Conservation (phyloP, 1,284 basidiomycete species). For the Cerrena zonata region DNA sequence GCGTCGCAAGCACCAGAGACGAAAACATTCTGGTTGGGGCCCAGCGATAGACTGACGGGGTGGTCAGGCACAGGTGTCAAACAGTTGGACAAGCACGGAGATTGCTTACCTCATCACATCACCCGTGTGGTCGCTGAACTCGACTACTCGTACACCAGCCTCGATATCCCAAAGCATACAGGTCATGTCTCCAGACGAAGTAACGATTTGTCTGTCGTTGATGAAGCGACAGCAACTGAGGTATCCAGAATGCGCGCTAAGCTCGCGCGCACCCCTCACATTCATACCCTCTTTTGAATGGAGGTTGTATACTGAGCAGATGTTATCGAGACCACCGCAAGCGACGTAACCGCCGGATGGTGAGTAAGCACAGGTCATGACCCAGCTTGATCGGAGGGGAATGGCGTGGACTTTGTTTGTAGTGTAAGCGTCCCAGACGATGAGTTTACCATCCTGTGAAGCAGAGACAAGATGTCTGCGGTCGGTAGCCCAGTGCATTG, state of each 20-base stretch:
- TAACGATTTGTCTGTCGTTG: conserved; percentile 96
- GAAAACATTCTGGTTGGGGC: conserved; percentile 91
- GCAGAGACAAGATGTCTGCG: conserved; percentile 95
- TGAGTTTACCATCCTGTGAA: conserved; percentile 97
- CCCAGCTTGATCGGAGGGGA: conserved; percentile 94
- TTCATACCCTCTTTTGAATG: conserved; percentile 69
- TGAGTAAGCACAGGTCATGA: conserved; percentile 99
- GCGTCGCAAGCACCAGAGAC: conserved; percentile 98
- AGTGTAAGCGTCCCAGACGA: conserved; percentile 99
- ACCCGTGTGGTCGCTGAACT: conserved; percentile 98
- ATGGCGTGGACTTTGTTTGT: conserved; percentile 99
- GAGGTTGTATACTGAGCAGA: conserved; percentile 95
- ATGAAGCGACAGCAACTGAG: conserved; percentile 97
- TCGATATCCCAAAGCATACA: conserved; percentile 99
- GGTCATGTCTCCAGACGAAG: conserved; percentile 96
- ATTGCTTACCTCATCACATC: conserved; percentile 91
- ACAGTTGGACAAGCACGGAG: conserved; percentile 12
- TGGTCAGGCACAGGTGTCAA: conserved; percentile 10
- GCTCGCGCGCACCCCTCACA: conserved; percentile 79
- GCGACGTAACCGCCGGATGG: conserved; percentile 96
- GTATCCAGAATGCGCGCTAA: conserved; percentile 96
- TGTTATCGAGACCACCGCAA: conserved; percentile 98
- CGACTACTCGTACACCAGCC: conserved; percentile 88
- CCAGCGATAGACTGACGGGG: conserved; percentile 77
- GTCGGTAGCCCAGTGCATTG: conserved; percentile 98